These are phyloP conservation scores for Claviceps maximensis DNA, from an alignment of 2,329 filamentous ascomycete species.

Conservation along the genomic window DNA sequence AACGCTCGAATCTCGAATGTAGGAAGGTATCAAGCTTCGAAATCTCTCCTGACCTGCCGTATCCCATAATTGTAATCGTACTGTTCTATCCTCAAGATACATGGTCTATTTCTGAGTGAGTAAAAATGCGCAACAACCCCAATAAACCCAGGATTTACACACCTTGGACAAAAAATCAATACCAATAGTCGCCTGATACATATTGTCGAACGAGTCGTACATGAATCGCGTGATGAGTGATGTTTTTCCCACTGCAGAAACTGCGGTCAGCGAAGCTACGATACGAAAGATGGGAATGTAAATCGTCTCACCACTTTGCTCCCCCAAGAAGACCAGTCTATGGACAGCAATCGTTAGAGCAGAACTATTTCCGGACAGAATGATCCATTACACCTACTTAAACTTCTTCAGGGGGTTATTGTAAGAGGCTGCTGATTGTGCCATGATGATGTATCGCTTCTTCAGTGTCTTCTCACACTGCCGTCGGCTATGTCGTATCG, in stretches of 20 bases:
- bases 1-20: slow-evolving; percentile 95
- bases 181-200: slow-evolving; percentile 97
- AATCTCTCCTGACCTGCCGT: slow-evolving; percentile 97
- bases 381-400: slow-evolving; percentile 50
- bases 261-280: slow-evolving; percentile 12
- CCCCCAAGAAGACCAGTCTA: slow-evolving; percentile 92
- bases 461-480: neutral
- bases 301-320: slow-evolving; percentile 76
- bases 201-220: slow-evolving; percentile 99
- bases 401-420: slow-evolving; percentile 99
- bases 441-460: slow-evolving; percentile 44
- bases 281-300: neutral
- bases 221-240: slow-evolving; percentile 98
- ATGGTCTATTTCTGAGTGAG: slow-evolving; percentile 50
- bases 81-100: slow-evolving; percentile 98
- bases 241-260: slow-evolving; percentile 76
- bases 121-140: neutral
- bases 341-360: neutral
- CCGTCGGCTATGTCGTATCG: neutral
- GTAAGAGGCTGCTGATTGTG: slow-evolving; percentile 73
- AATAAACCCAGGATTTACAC: slow-evolving; percentile 13
- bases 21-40: slow-evolving; percentile 90
- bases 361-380: neutral
- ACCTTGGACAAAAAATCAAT: slow-evolving; percentile 99
- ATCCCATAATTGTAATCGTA: slow-evolving; percentile 95